Conservation (phyloP, 495 filamentous ascomycete species). For the Trichoderma gamsii region DNA sequence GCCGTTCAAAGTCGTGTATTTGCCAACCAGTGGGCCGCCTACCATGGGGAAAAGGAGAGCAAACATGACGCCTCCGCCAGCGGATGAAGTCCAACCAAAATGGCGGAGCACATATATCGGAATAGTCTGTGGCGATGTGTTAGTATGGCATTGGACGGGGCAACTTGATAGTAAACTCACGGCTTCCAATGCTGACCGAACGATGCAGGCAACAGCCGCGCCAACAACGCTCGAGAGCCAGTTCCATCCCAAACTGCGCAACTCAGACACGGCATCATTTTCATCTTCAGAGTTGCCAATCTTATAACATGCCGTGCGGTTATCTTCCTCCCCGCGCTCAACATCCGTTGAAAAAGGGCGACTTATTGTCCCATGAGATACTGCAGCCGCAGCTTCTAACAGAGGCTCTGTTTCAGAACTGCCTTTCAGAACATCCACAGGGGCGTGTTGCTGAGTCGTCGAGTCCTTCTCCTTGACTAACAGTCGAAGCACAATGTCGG, state of each 20-base stretch:
- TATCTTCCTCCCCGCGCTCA: background rate
- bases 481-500: background rate
- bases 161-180: background rate
- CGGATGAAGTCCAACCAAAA: slow-evolving; percentile 12
- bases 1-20: background rate
- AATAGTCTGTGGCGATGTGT: background rate
- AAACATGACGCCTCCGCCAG: slow-evolving; percentile 2
- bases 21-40: background rate
- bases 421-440: background rate
- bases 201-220: background rate
- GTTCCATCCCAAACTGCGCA: background rate
- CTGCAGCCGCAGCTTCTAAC: background rate
- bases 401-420: background rate
- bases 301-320: background rate
- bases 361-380: background rate
- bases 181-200: background rate
- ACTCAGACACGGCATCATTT: background rate
- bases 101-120: slow-evolving; percentile 1
- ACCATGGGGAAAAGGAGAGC: slow-evolving; percentile 3
- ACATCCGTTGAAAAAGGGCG: background rate
- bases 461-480: background rate
- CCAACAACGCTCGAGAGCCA: background rate
- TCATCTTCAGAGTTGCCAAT: background rate
- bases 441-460: background rate
- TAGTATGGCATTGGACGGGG: background rate